These are phyloP conservation scores for Acrocalymma vagum DNA, from an alignment of 2,329 filamentous ascomycete species.

Conservation along the genomic window DNA sequence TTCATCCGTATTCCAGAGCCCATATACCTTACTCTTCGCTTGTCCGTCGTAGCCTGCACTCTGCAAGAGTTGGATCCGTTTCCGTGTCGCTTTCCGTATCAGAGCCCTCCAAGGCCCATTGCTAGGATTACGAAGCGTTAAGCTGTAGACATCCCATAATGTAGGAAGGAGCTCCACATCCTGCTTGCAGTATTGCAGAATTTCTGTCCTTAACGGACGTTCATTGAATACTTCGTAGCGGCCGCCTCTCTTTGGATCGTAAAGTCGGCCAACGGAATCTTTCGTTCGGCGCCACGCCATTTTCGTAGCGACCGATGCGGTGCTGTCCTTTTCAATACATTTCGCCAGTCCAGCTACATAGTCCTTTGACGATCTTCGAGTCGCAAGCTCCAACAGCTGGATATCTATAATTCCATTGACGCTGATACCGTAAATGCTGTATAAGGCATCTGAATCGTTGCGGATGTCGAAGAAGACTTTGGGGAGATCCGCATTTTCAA, in stretches of 20 bases:
- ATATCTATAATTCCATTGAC: slow-evolving; percentile 27
- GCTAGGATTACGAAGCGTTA: too few species aligned
- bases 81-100: too few species aligned
- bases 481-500: slow-evolving; percentile 31
- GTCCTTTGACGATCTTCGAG: too few species aligned
- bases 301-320: too few species aligned
- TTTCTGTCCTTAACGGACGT: slow-evolving; percentile 25
- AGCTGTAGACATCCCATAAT: slow-evolving; percentile 8
- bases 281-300: too few species aligned
- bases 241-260: slow-evolving; percentile 13
- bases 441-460: slow-evolving; percentile 39
- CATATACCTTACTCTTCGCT: too few species aligned
- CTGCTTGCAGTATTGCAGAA: slow-evolving; percentile 26
- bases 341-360: too few species aligned
- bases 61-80: too few species aligned
- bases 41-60: too few species aligned
- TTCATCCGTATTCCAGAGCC: too few species aligned
- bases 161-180: slow-evolving; percentile 24
- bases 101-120: too few species aligned
- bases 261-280: not conserved
- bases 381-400: slow-evolving; percentile 31
- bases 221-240: slow-evolving; percentile 33
- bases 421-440: slow-evolving; percentile 20
- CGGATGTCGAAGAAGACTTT: slow-evolving; percentile 40
- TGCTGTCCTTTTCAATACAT: too few species aligned